Evolutionary conservation across 1,284 basidiomycete genomes (phyloP), one percentile per base, ranked within the genome.

Genomic region (Pulveroboletus ridleyi): DNA sequence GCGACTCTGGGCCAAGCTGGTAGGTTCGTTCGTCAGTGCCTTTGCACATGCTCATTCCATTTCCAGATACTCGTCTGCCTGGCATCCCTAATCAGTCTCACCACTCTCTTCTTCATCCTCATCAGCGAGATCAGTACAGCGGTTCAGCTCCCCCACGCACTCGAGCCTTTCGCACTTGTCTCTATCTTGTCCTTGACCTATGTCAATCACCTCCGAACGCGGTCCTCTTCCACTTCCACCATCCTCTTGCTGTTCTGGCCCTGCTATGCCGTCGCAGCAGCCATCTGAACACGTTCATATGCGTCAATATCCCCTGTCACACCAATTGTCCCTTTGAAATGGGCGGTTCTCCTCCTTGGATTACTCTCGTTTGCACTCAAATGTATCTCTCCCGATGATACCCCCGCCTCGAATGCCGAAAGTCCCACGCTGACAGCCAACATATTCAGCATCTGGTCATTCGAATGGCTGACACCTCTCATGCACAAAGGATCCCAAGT

Each of bases 241-340:
- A 76, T 89, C 29, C 79, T 96, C 39, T 85, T 98, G 29, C 78
- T 97, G 59, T 96, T 95, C 78, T 97, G 94, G 91, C 92, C 95
- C 0, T 60, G 85, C 6, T 94, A 95, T 71, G 63, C 87, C 15
- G 41, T 85, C 25, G 80, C 81, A 1, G 73, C 87, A 2, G 72
- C 81, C 7, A 75, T 95, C 33, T 89, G 90, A 84, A 80, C 89
- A 0, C 85, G 93, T 7, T 94, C 94, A 0, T 73, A 73, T 47
- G 6, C 46, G 13, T 62, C 65, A 25, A 59, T 46, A 13, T 70
- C 74, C 4, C 71, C 74, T 5, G 55, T 76, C 1, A 65, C 74
- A 1, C 74, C 78, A 3, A 62, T 81, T 7, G 68, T 86, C 15
- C 72, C 89, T 47, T 71, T 91, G 42, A 86, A 84, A 77, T 81